phyloP scores from a whole-genome alignment of 2,329 filamentous ascomycete genomes.

The Lecanicillium sp. region DNA sequence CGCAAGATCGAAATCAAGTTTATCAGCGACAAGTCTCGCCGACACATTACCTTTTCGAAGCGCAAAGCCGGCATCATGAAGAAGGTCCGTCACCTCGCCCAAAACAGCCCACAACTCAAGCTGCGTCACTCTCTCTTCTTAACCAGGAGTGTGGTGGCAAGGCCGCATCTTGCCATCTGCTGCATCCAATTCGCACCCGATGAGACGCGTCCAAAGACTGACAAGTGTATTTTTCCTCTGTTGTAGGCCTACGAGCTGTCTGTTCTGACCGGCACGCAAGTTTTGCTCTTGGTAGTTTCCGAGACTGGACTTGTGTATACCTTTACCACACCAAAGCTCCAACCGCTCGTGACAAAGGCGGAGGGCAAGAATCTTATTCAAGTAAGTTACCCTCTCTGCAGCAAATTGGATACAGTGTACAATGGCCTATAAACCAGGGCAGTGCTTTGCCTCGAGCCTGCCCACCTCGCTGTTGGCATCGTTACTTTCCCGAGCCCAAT shows the following conservation, averaged over 20 bases:
- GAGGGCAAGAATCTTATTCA: conserved; percentile 99
- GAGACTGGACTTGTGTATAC: conserved; percentile 94
- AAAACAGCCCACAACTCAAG: too few species aligned
- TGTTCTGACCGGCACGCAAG: conserved; percentile 95
- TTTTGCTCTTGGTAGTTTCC: conserved; percentile 87
- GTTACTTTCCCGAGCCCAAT: too few species aligned
- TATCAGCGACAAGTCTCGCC: conserved; percentile 98
- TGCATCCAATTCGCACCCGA: neutral
- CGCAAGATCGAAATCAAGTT: conserved; percentile 99
- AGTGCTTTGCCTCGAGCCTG: neutral
- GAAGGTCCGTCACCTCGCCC: conserved; percentile 88
- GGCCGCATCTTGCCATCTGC: neutral
- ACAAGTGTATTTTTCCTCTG: conserved; percentile 2
- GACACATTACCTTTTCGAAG: conserved; percentile 99
- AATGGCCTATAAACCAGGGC: too few species aligned
- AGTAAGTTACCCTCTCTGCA: conserved; percentile 50
- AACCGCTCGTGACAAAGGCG: conserved; percentile 94
- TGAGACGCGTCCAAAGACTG: neutral
- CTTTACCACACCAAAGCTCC: conserved; percentile 94
- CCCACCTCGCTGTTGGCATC: neutral
- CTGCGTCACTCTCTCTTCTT: neutral
- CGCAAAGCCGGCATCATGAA: conserved; percentile 99
- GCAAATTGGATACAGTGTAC: too few species aligned
- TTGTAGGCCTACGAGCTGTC: conserved; percentile 92
- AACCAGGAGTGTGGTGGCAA: neutral